phyloP scores from a whole-genome alignment of 768 basidiomycete species.

The Amyloporia xantha region DNA sequence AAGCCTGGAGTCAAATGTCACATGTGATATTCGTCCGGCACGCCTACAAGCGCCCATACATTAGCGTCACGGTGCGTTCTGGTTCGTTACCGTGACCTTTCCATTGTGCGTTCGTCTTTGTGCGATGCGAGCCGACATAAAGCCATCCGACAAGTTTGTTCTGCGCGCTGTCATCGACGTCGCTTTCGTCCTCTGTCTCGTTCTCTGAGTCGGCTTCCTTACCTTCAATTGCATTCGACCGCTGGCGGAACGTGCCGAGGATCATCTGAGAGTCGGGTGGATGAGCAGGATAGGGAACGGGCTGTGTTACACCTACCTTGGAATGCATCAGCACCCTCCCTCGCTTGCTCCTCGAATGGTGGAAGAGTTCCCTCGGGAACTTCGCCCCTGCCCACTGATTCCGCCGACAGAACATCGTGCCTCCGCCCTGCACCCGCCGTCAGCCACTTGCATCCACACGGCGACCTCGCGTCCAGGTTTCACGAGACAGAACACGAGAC shows the following conservation, averaged over 20 bases:
- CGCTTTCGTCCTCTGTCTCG: constrained; percentile 26
- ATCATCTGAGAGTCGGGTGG: too few species aligned
- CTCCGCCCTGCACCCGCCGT: constrained; percentile 72
- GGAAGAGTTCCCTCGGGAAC: constrained; percentile 65
- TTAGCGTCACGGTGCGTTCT: too few species aligned
- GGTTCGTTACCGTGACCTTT: too few species aligned
- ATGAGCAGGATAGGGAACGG: too few species aligned
- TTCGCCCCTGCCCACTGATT: constrained; percentile 65
- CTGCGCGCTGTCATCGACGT: constrained; percentile 30
- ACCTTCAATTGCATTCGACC: constrained; percentile 8
- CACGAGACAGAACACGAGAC: too few species aligned
- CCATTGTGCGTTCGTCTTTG: too few species aligned
- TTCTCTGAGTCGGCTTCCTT: constrained; percentile 10
- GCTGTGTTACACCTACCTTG: constrained; percentile 48
- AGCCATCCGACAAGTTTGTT: constrained; percentile 56
- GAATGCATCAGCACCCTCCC: constrained; percentile 88
- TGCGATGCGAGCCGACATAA: constrained; percentile 84
- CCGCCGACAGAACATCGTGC: constrained; percentile 79
- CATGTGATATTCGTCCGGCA: too few species aligned
- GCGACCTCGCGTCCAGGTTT: too few species aligned
- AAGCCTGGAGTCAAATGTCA: too few species aligned
- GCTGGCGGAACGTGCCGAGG: constrained; percentile 43
- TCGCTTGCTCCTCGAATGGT: constrained; percentile 74
- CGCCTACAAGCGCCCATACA: too few species aligned
- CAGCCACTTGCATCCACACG: too few species aligned